Evolutionary conservation across 495 filamentous ascomycete species (phyloP).

Genomic region (Neurospora sp.): DNA sequence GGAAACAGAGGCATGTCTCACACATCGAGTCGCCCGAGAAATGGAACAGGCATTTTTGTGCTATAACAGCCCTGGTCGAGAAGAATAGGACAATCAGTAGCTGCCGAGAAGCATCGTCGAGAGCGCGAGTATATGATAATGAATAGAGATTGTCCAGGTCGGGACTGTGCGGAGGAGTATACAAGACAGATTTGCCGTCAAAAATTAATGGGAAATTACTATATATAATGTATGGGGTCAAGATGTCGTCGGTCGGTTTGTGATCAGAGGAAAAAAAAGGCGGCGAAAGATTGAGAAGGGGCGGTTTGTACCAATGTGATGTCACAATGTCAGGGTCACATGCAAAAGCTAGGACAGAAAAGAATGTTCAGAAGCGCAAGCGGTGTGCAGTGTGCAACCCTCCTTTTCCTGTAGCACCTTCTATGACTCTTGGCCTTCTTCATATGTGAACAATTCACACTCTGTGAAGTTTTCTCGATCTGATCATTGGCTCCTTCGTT

Average conservation of each 20-base stretch:
- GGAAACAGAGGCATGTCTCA: conserved; percentile 25
- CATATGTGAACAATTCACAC: neutral
- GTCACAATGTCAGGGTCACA: conserved; percentile 10
- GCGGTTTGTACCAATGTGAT: conserved; percentile 4
- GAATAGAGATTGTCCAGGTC: neutral
- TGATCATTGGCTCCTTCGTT: neutral
- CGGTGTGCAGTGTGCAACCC: neutral
- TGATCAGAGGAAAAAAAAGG: neutral
- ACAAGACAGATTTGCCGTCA: neutral
- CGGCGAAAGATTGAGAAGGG: conserved; percentile 1
- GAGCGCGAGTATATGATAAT: neutral
- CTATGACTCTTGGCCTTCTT: neutral
- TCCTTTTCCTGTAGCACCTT: neutral
- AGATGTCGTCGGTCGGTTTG: neutral
- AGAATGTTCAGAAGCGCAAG: neutral
- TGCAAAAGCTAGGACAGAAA: conserved; percentile 3
- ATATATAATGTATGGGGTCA: neutral
- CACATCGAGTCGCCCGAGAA: conserved; percentile 74
- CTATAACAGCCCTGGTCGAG: neutral
- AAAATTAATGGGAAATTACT: neutral
- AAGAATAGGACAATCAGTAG: neutral
- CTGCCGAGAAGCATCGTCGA: neutral
- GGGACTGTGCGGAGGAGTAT: neutral
- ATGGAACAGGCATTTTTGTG: conserved; percentile 63
- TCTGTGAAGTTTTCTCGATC: neutral